These are phyloP conservation scores for Rhododendron vialii DNA, from an alignment of 148 eudicot species.

Conservation along the genomic window DNA sequence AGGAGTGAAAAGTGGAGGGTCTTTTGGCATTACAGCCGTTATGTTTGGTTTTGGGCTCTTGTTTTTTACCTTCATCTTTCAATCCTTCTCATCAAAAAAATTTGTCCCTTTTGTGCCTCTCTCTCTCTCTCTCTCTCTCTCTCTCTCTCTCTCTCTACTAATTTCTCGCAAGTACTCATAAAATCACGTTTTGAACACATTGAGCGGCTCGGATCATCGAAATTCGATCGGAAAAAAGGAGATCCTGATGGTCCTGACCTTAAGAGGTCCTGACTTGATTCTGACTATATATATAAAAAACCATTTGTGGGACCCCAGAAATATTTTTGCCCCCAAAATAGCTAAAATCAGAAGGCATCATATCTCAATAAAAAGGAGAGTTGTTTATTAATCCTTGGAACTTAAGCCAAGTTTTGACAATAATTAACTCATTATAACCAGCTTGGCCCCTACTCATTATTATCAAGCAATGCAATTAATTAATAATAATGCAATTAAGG, in stretches of 20 bases:
- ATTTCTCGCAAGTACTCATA: too few species aligned
- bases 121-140: too few species aligned
- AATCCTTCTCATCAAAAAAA: background rate
- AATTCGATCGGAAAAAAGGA: too few species aligned
- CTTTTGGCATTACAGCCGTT: conserved; percentile 13
- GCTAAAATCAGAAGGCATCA: background rate
- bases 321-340: background rate
- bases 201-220: too few species aligned
- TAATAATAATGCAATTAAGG: background rate
- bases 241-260: too few species aligned
- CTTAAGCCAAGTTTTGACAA: conserved; percentile 2
- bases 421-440: background rate
- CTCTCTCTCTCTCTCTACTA: too few species aligned
- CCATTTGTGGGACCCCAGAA: background rate
- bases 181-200: too few species aligned
- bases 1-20: background rate
- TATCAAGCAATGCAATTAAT: background rate
- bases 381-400: background rate
- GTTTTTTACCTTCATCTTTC: background rate
- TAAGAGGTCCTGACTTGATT: too few species aligned
- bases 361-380: background rate
- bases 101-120: background rate
- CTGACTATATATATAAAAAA: background rate
- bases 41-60: background rate
- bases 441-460: background rate